Conservation (phyloP, 768 basidiomycete species). For the Sporobolomyces roseus region DNA sequence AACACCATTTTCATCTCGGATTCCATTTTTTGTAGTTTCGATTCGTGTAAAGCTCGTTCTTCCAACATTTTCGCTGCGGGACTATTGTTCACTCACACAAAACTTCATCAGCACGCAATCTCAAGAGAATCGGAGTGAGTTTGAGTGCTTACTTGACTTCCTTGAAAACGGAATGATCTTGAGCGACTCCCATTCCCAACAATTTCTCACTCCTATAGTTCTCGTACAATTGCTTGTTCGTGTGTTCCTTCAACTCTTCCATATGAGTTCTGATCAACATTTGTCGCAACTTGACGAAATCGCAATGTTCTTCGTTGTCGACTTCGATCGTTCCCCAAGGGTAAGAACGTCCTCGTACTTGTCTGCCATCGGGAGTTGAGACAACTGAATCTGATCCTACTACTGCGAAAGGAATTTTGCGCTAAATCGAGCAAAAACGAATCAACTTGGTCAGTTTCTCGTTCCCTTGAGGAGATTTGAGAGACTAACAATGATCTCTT, state of each 20-base stretch:
- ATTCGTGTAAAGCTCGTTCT: constrained; percentile 91
- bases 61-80: constrained; percentile 94
- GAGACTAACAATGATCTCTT: constrained; percentile 66
- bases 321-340: constrained; percentile 99
- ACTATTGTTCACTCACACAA: constrained; percentile 52
- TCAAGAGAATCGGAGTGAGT: neutral
- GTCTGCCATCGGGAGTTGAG: constrained; percentile 75
- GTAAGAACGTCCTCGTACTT: constrained; percentile 90
- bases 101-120: constrained; percentile 7
- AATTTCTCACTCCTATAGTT: constrained; percentile 97
- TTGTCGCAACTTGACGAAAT: constrained; percentile 98
- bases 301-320: constrained; percentile 98
- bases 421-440: constrained; percentile 47
- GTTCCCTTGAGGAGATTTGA: neutral
- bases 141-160: constrained; percentile 90
- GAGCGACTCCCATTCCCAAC: constrained; percentile 93
- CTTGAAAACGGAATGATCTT: constrained; percentile 96
- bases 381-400: constrained; percentile 89
- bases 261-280: constrained; percentile 99
- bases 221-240: constrained; percentile 92
- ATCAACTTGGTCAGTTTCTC: no score
- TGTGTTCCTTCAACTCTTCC: constrained; percentile 97
- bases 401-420: constrained; percentile 97
- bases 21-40: constrained; percentile 98
- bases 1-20: constrained; percentile 99